Evolutionary conservation across 192 early-diverging fungal species (phyloP).

Genomic region (Thamnidium elegans): DNA sequence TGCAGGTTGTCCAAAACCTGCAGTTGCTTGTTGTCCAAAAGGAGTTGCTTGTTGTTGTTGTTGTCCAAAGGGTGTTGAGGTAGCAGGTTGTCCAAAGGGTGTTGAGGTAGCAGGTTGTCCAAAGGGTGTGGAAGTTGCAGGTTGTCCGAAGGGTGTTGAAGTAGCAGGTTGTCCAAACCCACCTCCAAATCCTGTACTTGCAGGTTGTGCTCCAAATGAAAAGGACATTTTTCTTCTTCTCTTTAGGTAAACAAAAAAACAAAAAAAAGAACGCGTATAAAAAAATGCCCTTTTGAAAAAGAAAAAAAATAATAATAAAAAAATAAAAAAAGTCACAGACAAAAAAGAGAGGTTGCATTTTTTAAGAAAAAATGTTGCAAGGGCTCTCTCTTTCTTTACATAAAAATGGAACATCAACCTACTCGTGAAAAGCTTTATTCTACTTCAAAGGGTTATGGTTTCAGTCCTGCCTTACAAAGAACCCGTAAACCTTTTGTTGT

Average conservation of each 20-base stretch:
- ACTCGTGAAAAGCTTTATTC: slow-evolving; percentile 36
- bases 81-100: background rate
- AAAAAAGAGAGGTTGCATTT: background rate
- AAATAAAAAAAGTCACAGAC: background rate
- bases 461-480: slow-evolving; percentile 55
- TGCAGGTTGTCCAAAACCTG: slow-evolving; percentile 3
- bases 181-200: slow-evolving; percentile 12
- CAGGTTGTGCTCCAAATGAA: slow-evolving; percentile 17
- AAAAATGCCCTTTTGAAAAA: background rate
- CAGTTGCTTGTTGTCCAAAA: background rate
- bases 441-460: slow-evolving; percentile 40
- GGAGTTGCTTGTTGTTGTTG: background rate
- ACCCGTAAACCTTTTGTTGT: slow-evolving; percentile 48
- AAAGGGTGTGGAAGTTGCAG: slow-evolving; percentile 13
- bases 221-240: slow-evolving; percentile 6
- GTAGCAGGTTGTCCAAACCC: slow-evolving; percentile 20
- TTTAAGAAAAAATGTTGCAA: background rate
- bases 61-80: background rate
- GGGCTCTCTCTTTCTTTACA: slow-evolving; percentile 4
- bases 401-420: slow-evolving; percentile 9
- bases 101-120: slow-evolving; percentile 7
- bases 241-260: background rate
- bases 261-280: background rate
- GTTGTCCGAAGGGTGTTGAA: background rate
- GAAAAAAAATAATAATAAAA: too few relatives aligned